Base-by-base conservation (phyloP, 1,284 basidiomycete genomes). In the Ganoderma resinaceum region DNA sequence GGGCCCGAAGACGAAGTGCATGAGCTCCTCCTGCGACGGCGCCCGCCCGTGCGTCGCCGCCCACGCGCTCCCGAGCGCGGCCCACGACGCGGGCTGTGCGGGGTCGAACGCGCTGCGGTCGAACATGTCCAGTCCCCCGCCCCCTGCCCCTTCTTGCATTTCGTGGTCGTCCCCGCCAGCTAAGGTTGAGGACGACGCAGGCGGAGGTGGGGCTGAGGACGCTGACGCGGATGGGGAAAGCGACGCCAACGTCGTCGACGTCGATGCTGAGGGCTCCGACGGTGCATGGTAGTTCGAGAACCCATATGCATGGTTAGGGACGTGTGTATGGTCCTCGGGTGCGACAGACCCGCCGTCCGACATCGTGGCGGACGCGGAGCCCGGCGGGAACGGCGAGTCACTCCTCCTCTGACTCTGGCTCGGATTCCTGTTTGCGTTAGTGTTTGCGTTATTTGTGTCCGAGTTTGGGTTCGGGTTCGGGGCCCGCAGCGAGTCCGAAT, bases 51-150 rank as follows among this genome's bases (percentile, higher is more conserved):
- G 80, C 67, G 91, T 89, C 65, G 83, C 82, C 74, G 85, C 80
- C 91, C 91, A 94, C 82, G 91, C 88, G 75, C 87, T 87, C 75
- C 90, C 91, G 64, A 94, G 84, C 67, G 85, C 85, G 82, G 89
- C 87, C 93, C 93, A 95, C 77, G 91, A 89, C 65, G 85, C 78
- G 60, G 92, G 84, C 58, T 85, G 83, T 12, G 89, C 89, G 66
- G 88, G 89, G 82, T 94, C 86, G 85, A 94, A 95, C 49, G 84
- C 83, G 69, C 85, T 74, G 72, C 88, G 81, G 81, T 93, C 86
- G 84, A 94, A 92, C 70, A 81, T 81, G 67, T 91, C 88, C 76
- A 93, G 81, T 73, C 73, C 70, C 65, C 66, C 81, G 78, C 65
- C 77, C 75, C 76, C 78, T 75, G 65, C 77, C 75, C 76, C 78